Conservation (phyloP, 805 yeast genomes). For the Yamadazyma scolyti region DNA sequence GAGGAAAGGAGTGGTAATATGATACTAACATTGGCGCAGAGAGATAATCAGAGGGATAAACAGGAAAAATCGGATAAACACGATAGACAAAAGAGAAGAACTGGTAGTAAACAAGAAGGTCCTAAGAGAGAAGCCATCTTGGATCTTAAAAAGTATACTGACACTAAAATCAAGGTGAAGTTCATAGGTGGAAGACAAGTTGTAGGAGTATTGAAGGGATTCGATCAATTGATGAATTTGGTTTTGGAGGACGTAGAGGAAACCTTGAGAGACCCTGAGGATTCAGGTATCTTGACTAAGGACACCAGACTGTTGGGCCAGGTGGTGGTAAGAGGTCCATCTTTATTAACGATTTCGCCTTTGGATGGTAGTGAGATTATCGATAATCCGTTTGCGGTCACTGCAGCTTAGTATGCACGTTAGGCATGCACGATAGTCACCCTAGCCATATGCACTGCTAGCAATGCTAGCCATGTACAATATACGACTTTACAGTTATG, state of each 20-base stretch:
- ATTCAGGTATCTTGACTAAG: slow-evolving; percentile 49
- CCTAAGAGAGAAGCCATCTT: slow-evolving; percentile 91
- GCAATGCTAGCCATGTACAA: too few relatives aligned
- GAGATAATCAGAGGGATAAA: slow-evolving; percentile 1
- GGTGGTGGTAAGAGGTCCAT: slow-evolving; percentile 85
- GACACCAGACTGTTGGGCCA: slow-evolving; percentile 68
- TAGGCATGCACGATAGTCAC: too few relatives aligned
- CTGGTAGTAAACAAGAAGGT: slow-evolving; percentile 44
- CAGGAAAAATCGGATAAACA: slow-evolving; percentile 1
- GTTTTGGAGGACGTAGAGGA: slow-evolving; percentile 73
- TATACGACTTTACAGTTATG: too few relatives aligned
- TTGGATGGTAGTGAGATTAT: slow-evolving; percentile 67
- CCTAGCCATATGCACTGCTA: too few relatives aligned
- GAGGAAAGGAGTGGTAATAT: too few relatives aligned
- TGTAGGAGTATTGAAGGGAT: slow-evolving; percentile 80
- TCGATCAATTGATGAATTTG: slow-evolving; percentile 75
- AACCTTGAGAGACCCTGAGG: slow-evolving; percentile 63
- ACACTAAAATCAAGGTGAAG: slow-evolving; percentile 68
- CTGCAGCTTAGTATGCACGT: too few relatives aligned
- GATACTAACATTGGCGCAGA: too few relatives aligned
- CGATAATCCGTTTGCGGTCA: slow-evolving; percentile 59
- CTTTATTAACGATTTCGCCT: slow-evolving; percentile 70
- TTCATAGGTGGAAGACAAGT: slow-evolving; percentile 84
- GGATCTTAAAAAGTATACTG: slow-evolving; percentile 73
- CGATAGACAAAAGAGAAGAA: slow-evolving; percentile 16